Conservation (phyloP, 2,329 filamentous ascomycete genomes). For the Phaeomoniella chlamydospora region DNA sequence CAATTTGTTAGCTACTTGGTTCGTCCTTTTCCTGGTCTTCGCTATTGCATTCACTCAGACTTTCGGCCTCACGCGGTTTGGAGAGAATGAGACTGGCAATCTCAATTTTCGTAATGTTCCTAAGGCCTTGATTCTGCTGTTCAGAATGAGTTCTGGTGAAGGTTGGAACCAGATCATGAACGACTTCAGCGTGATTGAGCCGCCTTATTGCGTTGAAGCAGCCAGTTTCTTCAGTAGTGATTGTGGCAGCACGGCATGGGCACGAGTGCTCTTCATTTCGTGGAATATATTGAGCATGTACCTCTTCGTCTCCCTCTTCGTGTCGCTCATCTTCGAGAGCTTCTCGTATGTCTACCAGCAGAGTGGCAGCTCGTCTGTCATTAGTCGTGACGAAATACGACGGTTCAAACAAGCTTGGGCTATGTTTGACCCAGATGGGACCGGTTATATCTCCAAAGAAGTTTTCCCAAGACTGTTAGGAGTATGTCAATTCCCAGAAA, state of each 20-base stretch:
- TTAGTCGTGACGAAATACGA: slow-evolving; percentile 86
- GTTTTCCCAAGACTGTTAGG: slow-evolving; percentile 77
- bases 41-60: slow-evolving; percentile 93
- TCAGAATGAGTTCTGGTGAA: slow-evolving; percentile 85
- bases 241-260: slow-evolving; percentile 84
- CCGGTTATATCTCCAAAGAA: slow-evolving; percentile 81
- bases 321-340: slow-evolving; percentile 97
- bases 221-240: slow-evolving; percentile 71
- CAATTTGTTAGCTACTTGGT: slow-evolving; percentile 90
- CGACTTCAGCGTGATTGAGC: slow-evolving; percentile 69
- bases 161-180: slow-evolving; percentile 97
- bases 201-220: slow-evolving; percentile 65
- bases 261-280: slow-evolving; percentile 73
- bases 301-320: slow-evolving; percentile 95
- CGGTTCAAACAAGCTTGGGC: slow-evolving; percentile 98
- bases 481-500: slow-evolving; percentile 28
- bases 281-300: slow-evolving; percentile 99
- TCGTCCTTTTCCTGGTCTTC: slow-evolving; percentile 90
- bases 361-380: slow-evolving; percentile 78
- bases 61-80: slow-evolving; percentile 88
- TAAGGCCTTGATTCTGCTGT: slow-evolving; percentile 83
- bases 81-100: slow-evolving; percentile 55
- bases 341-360: slow-evolving; percentile 98
- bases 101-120: slow-evolving; percentile 89
- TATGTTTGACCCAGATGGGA: slow-evolving; percentile 80